A percentile compares a stretch with the other conserved stretches of the same genome.
Evolutionary conservation across 495 filamentous ascomycete species (phyloP).

Genomic region (Articulospora tetracladia): DNA sequence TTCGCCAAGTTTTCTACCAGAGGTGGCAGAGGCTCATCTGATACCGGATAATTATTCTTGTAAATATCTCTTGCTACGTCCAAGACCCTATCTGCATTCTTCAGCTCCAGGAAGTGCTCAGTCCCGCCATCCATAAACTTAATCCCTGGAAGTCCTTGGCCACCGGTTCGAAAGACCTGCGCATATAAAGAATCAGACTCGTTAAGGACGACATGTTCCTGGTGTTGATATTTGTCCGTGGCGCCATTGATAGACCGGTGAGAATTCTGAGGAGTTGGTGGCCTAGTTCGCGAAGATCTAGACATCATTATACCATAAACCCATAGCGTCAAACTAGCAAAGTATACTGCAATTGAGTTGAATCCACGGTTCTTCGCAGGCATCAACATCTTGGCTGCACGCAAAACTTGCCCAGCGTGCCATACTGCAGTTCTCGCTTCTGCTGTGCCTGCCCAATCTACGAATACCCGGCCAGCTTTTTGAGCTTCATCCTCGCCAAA

Average conservation of each 20-base stretch:
- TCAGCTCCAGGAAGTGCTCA: constrained; percentile 22
- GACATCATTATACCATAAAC: constrained; percentile 45
- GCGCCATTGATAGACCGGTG: background rate
- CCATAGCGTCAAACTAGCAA: constrained; percentile 59
- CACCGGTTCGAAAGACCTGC: background rate
- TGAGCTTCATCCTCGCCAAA: constrained; percentile 58
- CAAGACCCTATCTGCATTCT: constrained; percentile 43
- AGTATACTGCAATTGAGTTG: constrained; percentile 54
- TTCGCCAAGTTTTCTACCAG: constrained; percentile 19
- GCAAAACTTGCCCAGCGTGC: constrained; percentile 60
- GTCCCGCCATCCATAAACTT: constrained; percentile 6
- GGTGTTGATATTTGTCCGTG: background rate
- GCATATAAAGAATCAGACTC: constrained; percentile 6
- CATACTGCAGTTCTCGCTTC: constrained; percentile 55
- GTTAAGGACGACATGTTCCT: background rate
- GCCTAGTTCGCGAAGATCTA: constrained; percentile 23
- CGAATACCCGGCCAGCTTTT: constrained; percentile 45
- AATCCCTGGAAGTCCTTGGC: background rate
- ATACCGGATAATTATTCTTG: constrained; percentile 38
- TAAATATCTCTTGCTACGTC: constrained; percentile 42
- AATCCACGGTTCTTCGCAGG: constrained; percentile 50
- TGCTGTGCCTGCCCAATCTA: constrained; percentile 46
- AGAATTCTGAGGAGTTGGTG: constrained; percentile 10
- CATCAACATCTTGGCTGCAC: constrained; percentile 45
- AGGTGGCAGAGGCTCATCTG: constrained; percentile 12